Evolutionary conservation across 1,284 basidiomycete genomes (phyloP), one percentile per base, ranked within the genome.

Genomic region (Phenoliferia sp.): DNA sequence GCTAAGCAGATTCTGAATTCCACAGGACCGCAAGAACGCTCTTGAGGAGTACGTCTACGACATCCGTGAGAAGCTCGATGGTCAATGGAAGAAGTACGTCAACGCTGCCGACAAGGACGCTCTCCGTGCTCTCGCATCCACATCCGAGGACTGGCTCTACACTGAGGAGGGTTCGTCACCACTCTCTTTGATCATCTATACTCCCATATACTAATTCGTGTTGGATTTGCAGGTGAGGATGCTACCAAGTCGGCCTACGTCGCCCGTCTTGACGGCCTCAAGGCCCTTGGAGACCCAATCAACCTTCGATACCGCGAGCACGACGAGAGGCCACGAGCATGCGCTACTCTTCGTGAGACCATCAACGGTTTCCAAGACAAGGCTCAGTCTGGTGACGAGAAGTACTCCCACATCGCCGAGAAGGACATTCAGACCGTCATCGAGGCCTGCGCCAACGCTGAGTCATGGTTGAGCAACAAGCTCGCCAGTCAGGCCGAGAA

Each of bases 41-140:
- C 87, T 97, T 31, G 94, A 97, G 82, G 94, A 96, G 82, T 96
- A 94, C 83, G 89, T 96, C 71, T 96, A 96, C 82, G 92, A 97
- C 79, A 92, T 85, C 75, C 90, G 93, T 63, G 83, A 86, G 80
- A 96, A 95, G 61, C 86, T 97, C 69, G 93, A 96, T 44, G 90
- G 89, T 67, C 86, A 89, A 63, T 94, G 89, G 77, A 87, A 87
- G 29, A 65, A 85, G 31, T 96, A 84, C 80, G 88, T 88, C 61
- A 84, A 88, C 76, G 65, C 86, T 0, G 77, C 81, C 19, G 93
- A 96, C 82, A 94, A 94, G 82, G 80, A 85, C 71, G 85, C 85
- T 70, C 85, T 96, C 59, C 82, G 92, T 33, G 84, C 85, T 59
- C 84, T 94, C 55, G 82, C 84, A 70, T 61, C 67, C 15, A 87